Base-by-base conservation (phyloP, 208 protist genomes). In the Trypanosoma vivax region DNA sequence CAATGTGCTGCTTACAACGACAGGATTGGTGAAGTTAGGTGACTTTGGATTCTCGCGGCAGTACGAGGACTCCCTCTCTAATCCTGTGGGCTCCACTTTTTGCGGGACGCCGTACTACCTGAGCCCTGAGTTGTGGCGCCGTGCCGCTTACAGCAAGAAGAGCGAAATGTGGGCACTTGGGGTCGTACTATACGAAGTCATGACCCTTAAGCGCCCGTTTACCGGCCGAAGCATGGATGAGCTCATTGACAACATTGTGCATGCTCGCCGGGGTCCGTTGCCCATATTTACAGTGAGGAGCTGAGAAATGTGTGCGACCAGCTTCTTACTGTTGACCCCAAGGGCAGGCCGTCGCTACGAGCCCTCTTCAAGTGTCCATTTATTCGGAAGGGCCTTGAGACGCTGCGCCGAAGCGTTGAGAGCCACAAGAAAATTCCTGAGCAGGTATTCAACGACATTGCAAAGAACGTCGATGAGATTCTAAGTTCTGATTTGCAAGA, bases 101-200 rank as follows among this genome's bases (percentile, higher is more conserved):
- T 92, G 83, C 43, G 89, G 85, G 24, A 91, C 84, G 23, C 88
- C 92, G 6, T 94, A 96, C 54, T 97, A 96, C 58, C 69, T 97
- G 29, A 88, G 82, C 41, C 93, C 93, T 1, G 90, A 97, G 73
- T 63, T 97, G 28, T 96, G 85, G 75, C 77, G 89, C 37, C 73
- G 87, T 24, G 77, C 85, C 62, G 80, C 83, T 35, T 97, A 97
- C 75, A 95, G 92, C 70, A 83, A 93, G 42, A 97, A 96, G 68
- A 77, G 67, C 29, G 94, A 97, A 56, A 89, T 96, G 73, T 97
- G 94, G 94, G 73, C 86, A 0, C 65, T 96, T 2, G 88, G 88
- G 6, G 79, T 86, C 0, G 72, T 92, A 23, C 65, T 94, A 28
- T 94, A 92, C 54, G 88, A 94, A 43, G 70, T 94, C 14, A 88